phyloP scores from a whole-genome alignment of 116 monocot genomes.

The Posidonia oceanica region DNA sequence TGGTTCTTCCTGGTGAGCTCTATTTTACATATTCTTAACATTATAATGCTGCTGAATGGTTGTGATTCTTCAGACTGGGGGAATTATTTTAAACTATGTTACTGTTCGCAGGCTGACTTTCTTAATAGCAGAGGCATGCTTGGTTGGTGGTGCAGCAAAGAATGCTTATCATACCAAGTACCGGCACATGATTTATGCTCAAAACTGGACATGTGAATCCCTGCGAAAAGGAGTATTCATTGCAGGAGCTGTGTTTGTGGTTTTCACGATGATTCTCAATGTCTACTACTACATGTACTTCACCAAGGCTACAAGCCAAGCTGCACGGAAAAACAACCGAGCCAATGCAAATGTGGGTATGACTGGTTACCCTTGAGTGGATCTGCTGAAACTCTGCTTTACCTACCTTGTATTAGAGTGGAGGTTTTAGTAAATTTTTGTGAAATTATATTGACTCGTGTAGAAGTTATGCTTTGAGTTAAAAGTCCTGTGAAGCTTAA shows the following conservation, averaged over 20 bases:
- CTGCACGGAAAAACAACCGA: slow-evolving; percentile 42
- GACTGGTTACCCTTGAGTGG: slow-evolving; percentile 58
- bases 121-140: slow-evolving; percentile 63
- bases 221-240: slow-evolving; percentile 90
- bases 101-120: slow-evolving; percentile 37
- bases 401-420: too few species aligned
- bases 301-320: slow-evolving; percentile 58
- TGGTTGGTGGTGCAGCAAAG: slow-evolving; percentile 82
- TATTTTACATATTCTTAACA: background rate
- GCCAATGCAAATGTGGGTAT: slow-evolving; percentile 54
- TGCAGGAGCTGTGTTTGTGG: slow-evolving; percentile 79
- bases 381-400: too few species aligned
- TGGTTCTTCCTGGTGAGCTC: slow-evolving; percentile 67
- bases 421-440: too few species aligned
- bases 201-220: slow-evolving; percentile 79
- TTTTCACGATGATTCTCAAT: slow-evolving; percentile 87
- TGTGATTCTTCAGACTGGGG: too few species aligned
- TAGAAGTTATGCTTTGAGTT: too few species aligned
- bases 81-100: too few species aligned
- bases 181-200: slow-evolving; percentile 60
- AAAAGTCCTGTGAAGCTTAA: too few species aligned
- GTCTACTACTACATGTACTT: slow-evolving; percentile 92
- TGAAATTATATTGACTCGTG: too few species aligned
- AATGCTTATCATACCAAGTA: slow-evolving; percentile 98
- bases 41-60: too few species aligned